phyloP scores from a whole-genome alignment of 345 rosid genomes.

The Murraya paniculata region DNA sequence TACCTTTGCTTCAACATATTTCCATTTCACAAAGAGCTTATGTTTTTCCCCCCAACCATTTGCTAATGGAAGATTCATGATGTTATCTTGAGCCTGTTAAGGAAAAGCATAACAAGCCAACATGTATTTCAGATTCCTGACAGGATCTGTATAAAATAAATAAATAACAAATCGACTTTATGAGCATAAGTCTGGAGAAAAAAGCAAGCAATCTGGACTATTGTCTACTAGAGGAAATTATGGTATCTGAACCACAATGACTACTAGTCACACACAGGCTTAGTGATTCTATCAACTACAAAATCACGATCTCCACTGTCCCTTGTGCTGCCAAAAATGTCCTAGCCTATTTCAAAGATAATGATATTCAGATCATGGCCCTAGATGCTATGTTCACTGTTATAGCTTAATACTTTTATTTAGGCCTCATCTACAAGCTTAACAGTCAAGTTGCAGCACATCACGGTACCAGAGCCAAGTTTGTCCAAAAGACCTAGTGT shows the following conservation, averaged over 20 bases:
- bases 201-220: background rate
- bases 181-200: background rate
- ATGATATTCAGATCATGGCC: background rate
- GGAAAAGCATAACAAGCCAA: conserved; percentile 19
- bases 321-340: background rate
- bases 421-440: background rate
- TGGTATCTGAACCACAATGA: background rate
- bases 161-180: background rate
- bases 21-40: conserved; percentile 85
- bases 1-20: conserved; percentile 89
- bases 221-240: background rate
- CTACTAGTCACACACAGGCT: background rate
- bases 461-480: background rate
- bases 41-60: conserved; percentile 99
- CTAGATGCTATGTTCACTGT: background rate
- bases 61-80: conserved; percentile 79
- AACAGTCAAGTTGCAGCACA: background rate
- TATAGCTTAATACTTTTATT: background rate
- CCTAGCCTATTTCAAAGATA: background rate
- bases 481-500: background rate
- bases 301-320: background rate
- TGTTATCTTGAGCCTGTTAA: conserved; percentile 91
- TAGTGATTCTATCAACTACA: background rate
- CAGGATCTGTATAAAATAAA: background rate
- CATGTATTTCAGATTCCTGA: conserved; percentile 17